A percentile compares a stretch with the other conserved stretches of the same genome.
Evolutionary conservation across 345 rosid genomes (phyloP).

Genomic region (Erucastrum elatum): DNA sequence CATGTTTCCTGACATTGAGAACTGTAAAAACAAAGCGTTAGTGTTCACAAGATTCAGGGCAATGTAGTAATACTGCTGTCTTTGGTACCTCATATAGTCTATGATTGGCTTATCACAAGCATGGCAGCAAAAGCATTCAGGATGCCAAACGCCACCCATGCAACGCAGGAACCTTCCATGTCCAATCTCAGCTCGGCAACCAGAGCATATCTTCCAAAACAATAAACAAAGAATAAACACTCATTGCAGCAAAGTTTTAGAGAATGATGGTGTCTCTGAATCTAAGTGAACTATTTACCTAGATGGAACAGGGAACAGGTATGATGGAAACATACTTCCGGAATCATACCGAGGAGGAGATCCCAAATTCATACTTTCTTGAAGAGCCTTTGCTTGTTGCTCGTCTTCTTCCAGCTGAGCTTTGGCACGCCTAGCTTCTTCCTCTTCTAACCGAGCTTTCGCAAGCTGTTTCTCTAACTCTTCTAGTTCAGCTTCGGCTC

Average conservation of each 20-base stretch:
- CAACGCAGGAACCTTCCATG: constrained; percentile 73
- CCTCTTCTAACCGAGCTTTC: constrained; percentile 50
- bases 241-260: background rate
- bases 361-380: constrained; percentile 67
- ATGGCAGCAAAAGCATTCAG: constrained; percentile 79
- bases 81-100: constrained; percentile 63
- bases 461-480: constrained; percentile 45
- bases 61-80: background rate
- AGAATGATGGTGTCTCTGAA: background rate
- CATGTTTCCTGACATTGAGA: constrained; percentile 62
- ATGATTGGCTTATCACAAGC: constrained; percentile 71
- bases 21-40: constrained; percentile 47
- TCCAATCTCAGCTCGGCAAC: constrained; percentile 71
- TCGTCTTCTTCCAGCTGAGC: constrained; percentile 92
- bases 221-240: background rate
- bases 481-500: constrained; percentile 40
- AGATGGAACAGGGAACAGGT: constrained; percentile 56
- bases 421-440: constrained; percentile 41
- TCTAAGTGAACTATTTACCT: constrained; percentile 47
- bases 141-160: constrained; percentile 84
- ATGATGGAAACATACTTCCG: constrained; percentile 51
- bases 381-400: constrained; percentile 80
- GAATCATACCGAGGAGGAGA: constrained; percentile 59
- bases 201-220: constrained; percentile 60
- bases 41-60: constrained; percentile 9